Evolutionary conservation across 164 flowering plant genomes (phyloP), one percentile per base, ranked within the genome.

Genomic region (Annona squamosa): DNA sequence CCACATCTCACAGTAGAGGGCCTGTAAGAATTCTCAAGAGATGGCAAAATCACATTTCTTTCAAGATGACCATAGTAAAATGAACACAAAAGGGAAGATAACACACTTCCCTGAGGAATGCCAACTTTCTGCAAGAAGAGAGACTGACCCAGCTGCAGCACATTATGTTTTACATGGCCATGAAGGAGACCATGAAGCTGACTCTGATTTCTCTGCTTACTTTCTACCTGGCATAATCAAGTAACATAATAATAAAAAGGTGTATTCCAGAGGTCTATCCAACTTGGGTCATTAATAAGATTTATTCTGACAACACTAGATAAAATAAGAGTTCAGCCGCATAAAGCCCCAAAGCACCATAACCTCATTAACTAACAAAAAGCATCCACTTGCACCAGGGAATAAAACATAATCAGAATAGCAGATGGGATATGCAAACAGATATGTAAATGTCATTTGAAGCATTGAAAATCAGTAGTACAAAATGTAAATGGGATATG

Each of bases 101-200:
- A 19, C n/a, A 86, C 78, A 77, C 98, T 88, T 81, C 99, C 99
- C 79, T 96, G 99, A 72, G 97, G 84, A 62, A 96, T 96, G 57
- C 98, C 99, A 59, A 83, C 84, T 45, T 73, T 68, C 84, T 92
- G 98, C 83, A 89, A 74, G 75, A 85, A 92, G 65, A 90, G 89
- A 4, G 78, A 68, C 57, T 73, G 75, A 75, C 79, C 86, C 0
- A 90, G 48, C 71, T 81, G 86, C 69, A 93, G 74, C 57, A 96
- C 75, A 75, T 92, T 93, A 64, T 71, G 76, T 81, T 86, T 91
- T 68, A 93, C 81, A 76, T 85, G 97, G 81, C 93, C 90, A n/a
- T 72, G 63, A 18, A 96, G 80, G 82, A 63, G 65, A 44, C 3
- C 78, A 71, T 71, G 69, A 66, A 95, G 79, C 9, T 82, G 69